Base-by-base conservation (phyloP, 768 basidiomycete genomes). In the Pholiota molesta region DNA sequence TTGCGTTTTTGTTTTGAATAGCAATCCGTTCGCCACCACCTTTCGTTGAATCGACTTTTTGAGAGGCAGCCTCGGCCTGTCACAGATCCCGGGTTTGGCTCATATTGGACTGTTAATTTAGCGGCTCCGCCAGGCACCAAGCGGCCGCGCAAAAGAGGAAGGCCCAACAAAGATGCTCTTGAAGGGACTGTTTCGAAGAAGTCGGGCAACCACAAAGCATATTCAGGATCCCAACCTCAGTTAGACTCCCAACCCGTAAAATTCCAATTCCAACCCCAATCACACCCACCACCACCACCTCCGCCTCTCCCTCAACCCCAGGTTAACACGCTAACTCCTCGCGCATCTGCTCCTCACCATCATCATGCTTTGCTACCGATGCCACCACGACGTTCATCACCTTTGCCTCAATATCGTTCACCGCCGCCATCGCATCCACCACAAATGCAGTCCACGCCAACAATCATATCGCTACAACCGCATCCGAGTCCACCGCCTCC, bases 71-170 rank as follows among this genome's bases (percentile, higher is more conserved):
- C 89, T 19, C 83, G 92, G 54, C 92, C 92, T 8, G 89, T 90
- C 10, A 91, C 91, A 31, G 91, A 93, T 72, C 92, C 92, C 13
- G 92, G 92, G 16, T 92, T 92, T 71, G 92, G 92, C 21, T 93
- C 91, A 11, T 93, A 94, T 70, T 94, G 92, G 92, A 92, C 91
- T 37, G 92, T 94, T n/a, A 93, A 93, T 73, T 80, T 93, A 21
- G 73, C 84, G 52, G 92, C 92, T n/a, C 91, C 91, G 13, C 91
- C 91, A 2, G 92, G 92, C 21, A 93, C 91, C 1, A 94, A 94
- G 75, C 85, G 92, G 60, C 92, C 92, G 45, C 85, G 92, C 21
- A 94, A 93, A 71, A 85, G 92, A 60, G 90, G 90, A 26, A 81
- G 89, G 19, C 74, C 84, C 9, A 84, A 81, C 61, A 86, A 87